Base-by-base conservation (phyloP, 768 basidiomycete species). In the Lanmaoa rubissima region DNA sequence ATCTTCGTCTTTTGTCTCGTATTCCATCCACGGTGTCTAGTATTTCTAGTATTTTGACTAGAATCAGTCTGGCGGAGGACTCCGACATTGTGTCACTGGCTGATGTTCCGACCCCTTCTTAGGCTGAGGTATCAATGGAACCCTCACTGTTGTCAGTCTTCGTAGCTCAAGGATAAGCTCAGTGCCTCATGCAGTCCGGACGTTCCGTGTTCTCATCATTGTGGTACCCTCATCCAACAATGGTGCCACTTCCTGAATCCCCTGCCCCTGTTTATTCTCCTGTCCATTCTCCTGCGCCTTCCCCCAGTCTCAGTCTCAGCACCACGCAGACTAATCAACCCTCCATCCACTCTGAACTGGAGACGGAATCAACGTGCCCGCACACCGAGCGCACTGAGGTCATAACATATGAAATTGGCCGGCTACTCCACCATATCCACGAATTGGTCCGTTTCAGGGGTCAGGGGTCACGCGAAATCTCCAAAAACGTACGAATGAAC, bases 401-500 rank as follows among this genome's bases (percentile, higher is more conserved):
- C 5, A 71, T 77, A 38, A 82, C 82, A 4, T 77, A 82, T 62
- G 82, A 69, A 75, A 83, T 77, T 48, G 71, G 83, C 69, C 68
- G 76, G 9, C 60, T 86, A 17, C 68, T 86, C 48, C 75, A 82
- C 38, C 76, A 78, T 52, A 69, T 86, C 11, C 83, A 89, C 50
- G 85, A 90, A 51, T 65, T 92, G 13, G 84, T 92, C 61, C 75
- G 79, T 34, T 74, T 77, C 17, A 75, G 88, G 51, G 85, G 83
- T 0, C 76, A 81, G 3, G 89, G 94, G 61, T 81, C 78, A 32
- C 76, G 81, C 28, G 85, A 86, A 16, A 66, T 94, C 9, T 78
- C 80, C 1, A 83, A 82, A 45, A 85, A 88, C 65, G 77, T 96
- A 5, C 81, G 81, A 50, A 86, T 38, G 85, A 90, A 60, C 74